Evolutionary conservation across 2,329 filamentous ascomycete species (phyloP).

Genomic region (Colletotrichum siamense): DNA sequence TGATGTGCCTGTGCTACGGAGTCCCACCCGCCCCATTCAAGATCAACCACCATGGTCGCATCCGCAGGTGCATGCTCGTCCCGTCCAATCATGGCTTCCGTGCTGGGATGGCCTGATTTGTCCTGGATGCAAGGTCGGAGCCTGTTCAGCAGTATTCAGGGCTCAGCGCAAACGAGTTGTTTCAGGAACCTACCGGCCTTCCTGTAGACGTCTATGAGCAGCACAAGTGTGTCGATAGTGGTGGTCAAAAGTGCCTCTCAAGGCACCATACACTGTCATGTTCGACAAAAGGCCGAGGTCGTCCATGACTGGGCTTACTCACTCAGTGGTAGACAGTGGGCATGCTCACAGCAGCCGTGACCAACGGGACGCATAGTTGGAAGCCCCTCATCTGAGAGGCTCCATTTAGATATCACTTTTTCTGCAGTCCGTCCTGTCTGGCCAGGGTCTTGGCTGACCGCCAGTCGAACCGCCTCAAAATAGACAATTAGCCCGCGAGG

Average conservation of each 20-base stretch:
- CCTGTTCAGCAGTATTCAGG: background rate
- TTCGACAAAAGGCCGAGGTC: background rate
- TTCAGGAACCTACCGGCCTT: slow-evolving; percentile 5
- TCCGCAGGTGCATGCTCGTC: background rate
- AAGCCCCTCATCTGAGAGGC: background rate
- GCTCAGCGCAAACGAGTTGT: background rate
- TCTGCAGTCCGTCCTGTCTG: background rate
- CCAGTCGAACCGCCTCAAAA: background rate
- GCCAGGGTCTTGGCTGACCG: background rate
- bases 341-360: background rate
- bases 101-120: slow-evolving; percentile 11
- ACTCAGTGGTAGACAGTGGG: background rate
- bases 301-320: background rate
- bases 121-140: background rate
- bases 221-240: background rate
- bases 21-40: background rate
- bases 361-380: background rate
- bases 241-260: background rate
- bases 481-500: background rate
- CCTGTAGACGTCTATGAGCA: background rate
- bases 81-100: background rate
- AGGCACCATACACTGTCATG: background rate
- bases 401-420: background rate
- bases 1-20: background rate
- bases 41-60: background rate